Percentiles rank a stretch among this genome's conserved stretches.
Evolutionary conservation across 1,139 yeast genomes (phyloP).

Genomic region (Pichia inconspicua): DNA sequence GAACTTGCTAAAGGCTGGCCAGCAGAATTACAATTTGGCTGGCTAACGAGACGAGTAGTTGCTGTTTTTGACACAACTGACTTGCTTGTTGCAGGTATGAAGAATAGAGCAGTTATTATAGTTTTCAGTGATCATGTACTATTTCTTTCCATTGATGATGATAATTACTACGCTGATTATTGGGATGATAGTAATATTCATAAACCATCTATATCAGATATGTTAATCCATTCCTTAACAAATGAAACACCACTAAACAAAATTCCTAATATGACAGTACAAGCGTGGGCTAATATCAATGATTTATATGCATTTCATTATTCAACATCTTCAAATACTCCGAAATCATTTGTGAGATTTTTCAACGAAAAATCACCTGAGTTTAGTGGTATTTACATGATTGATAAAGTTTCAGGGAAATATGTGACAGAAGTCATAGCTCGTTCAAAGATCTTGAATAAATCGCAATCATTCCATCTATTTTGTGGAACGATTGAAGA

Average conservation of each 20-base stretch:
- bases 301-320: constrained; percentile 44
- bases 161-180: constrained; percentile 32
- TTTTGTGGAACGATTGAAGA: constrained; percentile 31
- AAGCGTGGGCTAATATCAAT: constrained; percentile 60
- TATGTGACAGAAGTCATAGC: constrained; percentile 58
- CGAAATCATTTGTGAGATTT: constrained; percentile 22
- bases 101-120: constrained; percentile 50
- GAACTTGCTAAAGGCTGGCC: constrained; percentile 89
- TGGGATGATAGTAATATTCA: constrained; percentile 29
- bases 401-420: constrained; percentile 21
- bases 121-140: constrained; percentile 75
- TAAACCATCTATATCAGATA: constrained; percentile 63
- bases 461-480: constrained; percentile 79
- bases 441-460: constrained; percentile 72
- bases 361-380: constrained; percentile 17
- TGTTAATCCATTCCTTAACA: constrained; percentile 80
- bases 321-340: constrained; percentile 27
- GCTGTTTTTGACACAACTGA: constrained; percentile 62
- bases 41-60: constrained; percentile 80
- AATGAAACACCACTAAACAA: constrained; percentile 70
- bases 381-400: constrained; percentile 20
- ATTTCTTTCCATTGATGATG: constrained; percentile 47
- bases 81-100: constrained; percentile 29
- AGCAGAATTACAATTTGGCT: constrained; percentile 73
- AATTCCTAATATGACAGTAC: constrained; percentile 63